Evolutionary conservation across 2,329 filamentous ascomycete genomes (phyloP), one percentile per base, ranked within the genome.

Genomic region (Cordyceps sp.): DNA sequence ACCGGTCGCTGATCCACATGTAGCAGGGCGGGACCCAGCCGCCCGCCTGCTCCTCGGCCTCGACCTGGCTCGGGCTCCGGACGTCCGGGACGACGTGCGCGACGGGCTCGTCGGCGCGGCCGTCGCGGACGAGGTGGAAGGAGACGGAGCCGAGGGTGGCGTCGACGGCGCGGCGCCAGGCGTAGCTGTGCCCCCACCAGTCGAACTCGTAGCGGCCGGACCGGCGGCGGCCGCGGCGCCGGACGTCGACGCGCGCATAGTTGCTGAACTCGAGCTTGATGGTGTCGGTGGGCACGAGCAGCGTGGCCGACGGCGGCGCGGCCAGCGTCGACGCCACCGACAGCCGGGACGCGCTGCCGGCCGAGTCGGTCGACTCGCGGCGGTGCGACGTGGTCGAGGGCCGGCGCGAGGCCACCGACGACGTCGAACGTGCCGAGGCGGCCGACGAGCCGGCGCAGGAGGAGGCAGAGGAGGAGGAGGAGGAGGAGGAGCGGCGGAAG

Each of bases 201-300:
- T 88, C 79, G 46, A 93, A 94, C 34, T 85, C 81, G 52, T 94
- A 96, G 38, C 73, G 70, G 56, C 85, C 88, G 39, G 65, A 13
- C 16, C 15, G 8, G 25, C 5, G 65, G 28, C 66, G 61, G 42
- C n/a, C 13, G n/a, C 72, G 75, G 31, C 82, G 73, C 42, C 70
- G 74, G 31, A 98, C 59, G 41, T 93, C 81, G 26, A 96, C 74
- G 44, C 90, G 84, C 3, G 88, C 88, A 51, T 98, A 98, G 59
- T 96, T 98, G 42, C 84, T 92, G 52, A 94, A 98, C 51, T 96
- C 88, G 22, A 98, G 69, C 55, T 85, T 82, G 51, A 88, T 80
- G 23, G 69, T 78, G 52, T 93, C 84, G 36, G 77, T 81, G 14
- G 81, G 71, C 28, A 62, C 47, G n/a, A 55, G 58, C 17, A 52